phyloP scores from a whole-genome alignment of 2,329 filamentous ascomycete species.

The Parastagonospora avenae region DNA sequence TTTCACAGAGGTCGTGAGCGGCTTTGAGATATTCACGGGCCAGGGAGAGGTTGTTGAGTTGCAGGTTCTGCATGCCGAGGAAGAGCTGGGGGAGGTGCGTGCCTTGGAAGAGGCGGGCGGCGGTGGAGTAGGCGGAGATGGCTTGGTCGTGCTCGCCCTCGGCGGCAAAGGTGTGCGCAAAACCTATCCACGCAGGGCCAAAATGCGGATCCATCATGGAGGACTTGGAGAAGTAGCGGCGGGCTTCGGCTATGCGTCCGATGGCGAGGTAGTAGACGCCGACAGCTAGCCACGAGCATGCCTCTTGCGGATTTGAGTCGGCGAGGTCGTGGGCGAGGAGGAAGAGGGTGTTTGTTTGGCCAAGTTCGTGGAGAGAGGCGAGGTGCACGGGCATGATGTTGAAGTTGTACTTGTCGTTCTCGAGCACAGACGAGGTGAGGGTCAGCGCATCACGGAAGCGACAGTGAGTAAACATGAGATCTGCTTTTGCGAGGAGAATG shows the following conservation, averaged over 20 bases:
- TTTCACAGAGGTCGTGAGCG: constrained; percentile 80
- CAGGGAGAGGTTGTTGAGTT: constrained; percentile 90
- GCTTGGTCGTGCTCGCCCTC: constrained; percentile 98
- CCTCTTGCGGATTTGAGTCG: constrained; percentile 87
- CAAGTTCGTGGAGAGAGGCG: constrained; percentile 86
- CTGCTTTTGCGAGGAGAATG: constrained; percentile 85
- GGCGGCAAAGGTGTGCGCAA: constrained; percentile 96
- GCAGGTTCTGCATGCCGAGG: constrained; percentile 96
- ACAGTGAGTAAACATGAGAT: constrained; percentile 92
- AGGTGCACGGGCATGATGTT: constrained; percentile 87
- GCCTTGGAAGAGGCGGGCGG: constrained; percentile 91
- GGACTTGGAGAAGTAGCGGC: constrained; percentile 95
- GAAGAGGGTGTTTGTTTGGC: constrained; percentile 86
- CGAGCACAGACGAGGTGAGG: constrained; percentile 82
- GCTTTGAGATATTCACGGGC: constrained; percentile 94
- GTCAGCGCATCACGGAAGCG: constrained; percentile 85
- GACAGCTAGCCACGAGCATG: constrained; percentile 91
- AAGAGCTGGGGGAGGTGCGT: constrained; percentile 96
- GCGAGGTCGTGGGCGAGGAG: constrained; percentile 90
- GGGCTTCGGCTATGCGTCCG: constrained; percentile 86
- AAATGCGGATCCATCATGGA: constrained; percentile 98
- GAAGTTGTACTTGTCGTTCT: constrained; percentile 87
- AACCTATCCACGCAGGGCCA: constrained; percentile 97
- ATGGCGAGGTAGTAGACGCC: constrained; percentile 94
- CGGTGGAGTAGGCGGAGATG: constrained; percentile 95